These are phyloP conservation scores for Aechmea fasciata DNA, from an alignment of 176 grass and related monocot genomes.

Conservation along the genomic window DNA sequence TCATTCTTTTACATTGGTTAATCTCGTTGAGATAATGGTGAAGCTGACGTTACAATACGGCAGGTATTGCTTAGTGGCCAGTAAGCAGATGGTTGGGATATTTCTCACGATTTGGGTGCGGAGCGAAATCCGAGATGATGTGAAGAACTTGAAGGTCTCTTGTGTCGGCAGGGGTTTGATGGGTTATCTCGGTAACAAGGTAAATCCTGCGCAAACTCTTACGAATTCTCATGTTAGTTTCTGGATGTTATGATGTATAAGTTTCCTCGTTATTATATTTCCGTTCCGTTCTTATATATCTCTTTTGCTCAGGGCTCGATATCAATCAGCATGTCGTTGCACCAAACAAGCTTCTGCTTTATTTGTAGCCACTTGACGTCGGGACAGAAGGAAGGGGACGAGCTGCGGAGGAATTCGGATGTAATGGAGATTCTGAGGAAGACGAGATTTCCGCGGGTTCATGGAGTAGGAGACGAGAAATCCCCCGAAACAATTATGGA, in stretches of 20 bases:
- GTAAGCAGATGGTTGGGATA: conserved; percentile 96
- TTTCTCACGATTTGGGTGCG: conserved; percentile 93
- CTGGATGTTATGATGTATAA: not conserved
- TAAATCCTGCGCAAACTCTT: conserved; percentile 10
- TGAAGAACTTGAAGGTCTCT: conserved; percentile 89
- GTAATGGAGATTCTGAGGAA: conserved; percentile 82
- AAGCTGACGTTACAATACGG: conserved; percentile 10
- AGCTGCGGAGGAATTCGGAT: conserved; percentile 79
- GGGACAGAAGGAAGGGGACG: conserved; percentile 81
- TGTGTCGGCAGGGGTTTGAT: conserved; percentile 95
- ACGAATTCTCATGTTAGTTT: not conserved
- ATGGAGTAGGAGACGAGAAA: conserved; percentile 49
- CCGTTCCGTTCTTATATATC: conserved; percentile 8
- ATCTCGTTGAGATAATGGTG: conserved; percentile 12
- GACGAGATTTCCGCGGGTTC: conserved; percentile 72
- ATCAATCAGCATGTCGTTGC: conserved; percentile 92
- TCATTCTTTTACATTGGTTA: too few relatives aligned
- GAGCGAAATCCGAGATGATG: conserved; percentile 74
- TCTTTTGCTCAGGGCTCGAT: conserved; percentile 59
- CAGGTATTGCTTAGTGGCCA: conserved; percentile 89
- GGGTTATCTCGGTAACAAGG: conserved; percentile 98
- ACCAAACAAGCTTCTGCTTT: conserved; percentile 96
- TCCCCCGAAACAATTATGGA: conserved; percentile 78
- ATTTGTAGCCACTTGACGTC: conserved; percentile 95
- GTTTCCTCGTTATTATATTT: not conserved